phyloP scores from a whole-genome alignment of 2,329 filamentous ascomycete genomes.

The Fusarium irregulare region DNA sequence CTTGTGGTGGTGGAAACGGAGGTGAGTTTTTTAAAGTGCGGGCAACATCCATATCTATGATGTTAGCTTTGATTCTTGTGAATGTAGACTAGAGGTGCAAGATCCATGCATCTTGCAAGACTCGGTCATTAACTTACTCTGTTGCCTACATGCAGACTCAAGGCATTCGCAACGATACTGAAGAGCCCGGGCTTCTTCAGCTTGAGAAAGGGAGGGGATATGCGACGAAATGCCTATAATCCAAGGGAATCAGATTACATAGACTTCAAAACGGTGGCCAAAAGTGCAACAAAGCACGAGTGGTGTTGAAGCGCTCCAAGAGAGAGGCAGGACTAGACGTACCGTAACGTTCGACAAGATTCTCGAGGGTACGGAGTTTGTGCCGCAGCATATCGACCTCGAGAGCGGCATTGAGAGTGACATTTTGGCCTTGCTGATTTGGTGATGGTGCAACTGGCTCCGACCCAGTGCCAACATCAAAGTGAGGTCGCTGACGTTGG shows the following conservation, averaged over 20 bases:
- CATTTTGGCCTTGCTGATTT: slow-evolving; percentile 60
- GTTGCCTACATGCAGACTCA: slow-evolving; percentile 60
- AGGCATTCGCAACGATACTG: slow-evolving; percentile 71
- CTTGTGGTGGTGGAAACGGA: slow-evolving; percentile 54
- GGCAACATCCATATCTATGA: slow-evolving; percentile 49
- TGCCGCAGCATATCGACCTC: slow-evolving; percentile 68
- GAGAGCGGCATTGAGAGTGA: slow-evolving; percentile 58
- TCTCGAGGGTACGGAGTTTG: slow-evolving; percentile 63
- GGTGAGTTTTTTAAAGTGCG: slow-evolving; percentile 47
- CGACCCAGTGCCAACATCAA: slow-evolving; percentile 62
- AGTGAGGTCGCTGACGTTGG: slow-evolving; percentile 59
- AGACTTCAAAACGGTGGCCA: slow-evolving; percentile 9
- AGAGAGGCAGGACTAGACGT: slow-evolving; percentile 41
- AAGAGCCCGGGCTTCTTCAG: slow-evolving; percentile 66
- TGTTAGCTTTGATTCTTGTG: slow-evolving; percentile 33
- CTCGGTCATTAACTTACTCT: slow-evolving; percentile 45
- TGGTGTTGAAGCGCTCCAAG: slow-evolving; percentile 20
- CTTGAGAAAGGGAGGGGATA: slow-evolving; percentile 62
- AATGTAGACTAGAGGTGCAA: background rate
- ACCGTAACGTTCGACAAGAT: slow-evolving; percentile 63
- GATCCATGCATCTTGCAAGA: background rate
- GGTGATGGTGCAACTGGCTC: slow-evolving; percentile 62
- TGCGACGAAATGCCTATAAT: slow-evolving; percentile 45
- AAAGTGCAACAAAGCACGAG: slow-evolving; percentile 9
- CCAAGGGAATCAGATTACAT: slow-evolving; percentile 30